A percentile compares a stretch with the other conserved stretches of the same genome.
phyloP scores from a whole-genome alignment of 176 grass and related monocot species.

The Bonia amplexicaulis region DNA sequence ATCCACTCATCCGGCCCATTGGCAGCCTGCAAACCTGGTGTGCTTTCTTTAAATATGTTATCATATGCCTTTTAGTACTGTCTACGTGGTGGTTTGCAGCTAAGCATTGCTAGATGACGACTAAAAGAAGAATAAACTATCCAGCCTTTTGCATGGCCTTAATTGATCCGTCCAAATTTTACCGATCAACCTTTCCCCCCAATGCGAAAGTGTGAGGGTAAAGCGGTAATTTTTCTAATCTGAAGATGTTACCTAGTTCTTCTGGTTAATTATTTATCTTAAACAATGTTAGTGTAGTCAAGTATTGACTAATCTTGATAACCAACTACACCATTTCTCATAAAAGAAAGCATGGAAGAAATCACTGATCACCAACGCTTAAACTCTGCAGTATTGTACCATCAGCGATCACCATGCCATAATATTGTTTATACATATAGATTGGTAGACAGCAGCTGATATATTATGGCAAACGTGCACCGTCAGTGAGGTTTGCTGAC shows the following conservation, averaged over 20 bases:
- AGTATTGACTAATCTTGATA: too few relatives aligned
- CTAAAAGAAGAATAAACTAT: not conserved
- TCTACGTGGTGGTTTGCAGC: constrained; percentile 12
- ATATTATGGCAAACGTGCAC: constrained; percentile 22
- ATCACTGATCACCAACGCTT: not conserved
- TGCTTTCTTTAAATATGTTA: not conserved
- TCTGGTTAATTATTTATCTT: not conserved
- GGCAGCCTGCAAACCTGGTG: constrained; percentile 2
- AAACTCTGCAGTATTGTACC: not conserved
- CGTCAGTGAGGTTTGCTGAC: constrained; percentile 18
- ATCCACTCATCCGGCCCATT: too few relatives aligned
- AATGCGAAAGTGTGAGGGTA: not conserved
- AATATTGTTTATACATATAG: too few relatives aligned
- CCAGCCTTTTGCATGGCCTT: not conserved
- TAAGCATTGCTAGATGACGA: constrained; percentile 2
- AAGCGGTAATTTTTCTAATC: not conserved
- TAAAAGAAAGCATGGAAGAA: not conserved
- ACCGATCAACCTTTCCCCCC: not conserved
- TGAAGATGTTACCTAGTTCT: not conserved
- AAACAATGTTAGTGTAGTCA: not conserved
- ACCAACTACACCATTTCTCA: not conserved
- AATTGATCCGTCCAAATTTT: not conserved
- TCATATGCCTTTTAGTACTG: not conserved
- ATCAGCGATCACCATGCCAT: not conserved
- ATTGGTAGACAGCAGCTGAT: not conserved